A percentile compares a stretch with the other conserved stretches of the same genome.
Conservation (phyloP, 257 asterid species). For the Coffea eugenioides region DNA sequence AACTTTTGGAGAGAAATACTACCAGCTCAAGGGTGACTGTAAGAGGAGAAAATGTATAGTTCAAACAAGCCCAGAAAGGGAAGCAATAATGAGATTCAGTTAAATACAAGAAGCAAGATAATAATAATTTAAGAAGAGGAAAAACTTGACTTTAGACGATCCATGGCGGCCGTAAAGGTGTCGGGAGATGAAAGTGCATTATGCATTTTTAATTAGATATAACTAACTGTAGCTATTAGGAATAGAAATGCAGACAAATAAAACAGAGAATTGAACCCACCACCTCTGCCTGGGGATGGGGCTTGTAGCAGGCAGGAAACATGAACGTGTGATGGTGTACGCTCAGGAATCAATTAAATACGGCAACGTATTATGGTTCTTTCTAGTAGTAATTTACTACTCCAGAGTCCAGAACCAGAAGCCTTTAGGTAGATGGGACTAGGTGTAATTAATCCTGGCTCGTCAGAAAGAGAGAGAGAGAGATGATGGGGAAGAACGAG, state of each 20-base stretch:
- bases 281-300: too few species aligned
- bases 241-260: conserved; percentile 13
- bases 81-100: not conserved
- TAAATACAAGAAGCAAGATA: not conserved
- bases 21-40: not conserved
- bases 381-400: too few species aligned
- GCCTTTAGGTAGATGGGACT: too few species aligned
- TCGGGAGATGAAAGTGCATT: conserved; percentile 25
- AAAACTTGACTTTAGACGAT: conserved; percentile 33
- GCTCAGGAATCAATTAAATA: conserved; percentile 11
- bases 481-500: conserved; percentile 12
- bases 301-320: too few species aligned
- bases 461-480: too few species aligned
- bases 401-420: too few species aligned
- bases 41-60: conserved; percentile 1
- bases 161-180: conserved; percentile 29
- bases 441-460: too few species aligned
- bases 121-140: conserved; percentile 17
- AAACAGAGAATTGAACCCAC: conserved; percentile 32
- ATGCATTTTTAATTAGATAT: conserved; percentile 18
- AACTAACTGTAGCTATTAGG: conserved; percentile 23
- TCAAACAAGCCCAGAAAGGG: conserved; percentile 26
- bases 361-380: too few species aligned
- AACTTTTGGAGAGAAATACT: conserved; percentile 19
- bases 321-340: not conserved